Evolutionary conservation across 805 yeast species (phyloP).

Genomic region (Pichia cephalocereana): DNA sequence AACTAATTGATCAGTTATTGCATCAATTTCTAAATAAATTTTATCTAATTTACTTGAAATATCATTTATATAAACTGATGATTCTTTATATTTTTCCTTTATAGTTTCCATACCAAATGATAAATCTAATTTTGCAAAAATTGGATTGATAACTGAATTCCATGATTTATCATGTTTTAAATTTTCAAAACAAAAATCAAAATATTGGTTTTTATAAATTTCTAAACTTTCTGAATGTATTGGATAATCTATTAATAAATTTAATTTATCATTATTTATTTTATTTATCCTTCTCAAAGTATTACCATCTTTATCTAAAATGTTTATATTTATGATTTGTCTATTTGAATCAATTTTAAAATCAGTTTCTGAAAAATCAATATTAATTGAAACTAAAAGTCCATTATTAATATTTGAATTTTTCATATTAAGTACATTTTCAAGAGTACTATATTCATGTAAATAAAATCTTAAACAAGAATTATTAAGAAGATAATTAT

Average conservation of each 20-base stretch:
- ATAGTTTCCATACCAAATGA: conserved; percentile 22
- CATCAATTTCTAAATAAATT: conserved; percentile 16
- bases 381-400: conserved; percentile 16
- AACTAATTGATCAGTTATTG: conserved; percentile 3
- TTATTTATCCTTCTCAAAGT: conserved; percentile 20
- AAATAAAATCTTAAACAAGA: conserved; percentile 13
- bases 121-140: conserved; percentile 14
- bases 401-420: neutral
- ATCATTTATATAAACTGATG: conserved; percentile 7
- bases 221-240: conserved; percentile 7
- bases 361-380: conserved; percentile 11
- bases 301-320: conserved; percentile 22
- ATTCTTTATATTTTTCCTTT: conserved; percentile 14
- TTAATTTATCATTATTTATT: conserved; percentile 10
- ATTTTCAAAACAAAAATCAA: conserved; percentile 27
- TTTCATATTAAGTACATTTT: neutral
- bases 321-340: conserved; percentile 21
- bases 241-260: conserved; percentile 19
- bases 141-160: conserved; percentile 13
- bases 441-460: conserved; percentile 6
- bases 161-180: conserved; percentile 22
- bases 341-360: conserved; percentile 10
- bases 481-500: conserved; percentile 6
- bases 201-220: conserved; percentile 11
- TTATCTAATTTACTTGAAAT: conserved; percentile 7